These are phyloP conservation scores for Candida insectorum DNA, from an alignment of 805 yeast species.

Conservation along the genomic window DNA sequence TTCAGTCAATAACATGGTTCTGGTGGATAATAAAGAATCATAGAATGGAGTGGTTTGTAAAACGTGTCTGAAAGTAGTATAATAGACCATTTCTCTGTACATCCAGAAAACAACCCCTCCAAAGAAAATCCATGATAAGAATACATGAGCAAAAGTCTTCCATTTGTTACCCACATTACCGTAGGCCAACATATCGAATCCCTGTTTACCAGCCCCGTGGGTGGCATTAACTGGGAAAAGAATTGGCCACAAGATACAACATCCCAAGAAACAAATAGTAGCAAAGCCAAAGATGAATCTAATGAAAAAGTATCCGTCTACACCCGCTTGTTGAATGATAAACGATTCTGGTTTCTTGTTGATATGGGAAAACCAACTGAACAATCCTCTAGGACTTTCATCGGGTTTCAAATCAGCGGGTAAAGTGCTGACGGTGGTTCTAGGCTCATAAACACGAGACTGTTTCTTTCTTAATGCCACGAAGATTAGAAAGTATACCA, in stretches of 20 bases:
- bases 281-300: constrained; percentile 60
- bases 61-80: constrained; percentile 69
- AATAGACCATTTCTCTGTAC: constrained; percentile 72
- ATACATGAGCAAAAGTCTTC: constrained; percentile 71
- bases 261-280: constrained; percentile 49
- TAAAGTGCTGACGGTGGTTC: constrained; percentile 42
- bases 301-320: constrained; percentile 75
- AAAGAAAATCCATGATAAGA: constrained; percentile 70
- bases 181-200: constrained; percentile 64
- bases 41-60: constrained; percentile 70
- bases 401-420: constrained; percentile 45
- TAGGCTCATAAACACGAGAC: constrained; percentile 51
- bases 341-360: constrained; percentile 56
- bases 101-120: constrained; percentile 63
- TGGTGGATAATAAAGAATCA: constrained; percentile 64
- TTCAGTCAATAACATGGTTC: constrained; percentile 72
- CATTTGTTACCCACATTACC: constrained; percentile 61
- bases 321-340: constrained; percentile 64
- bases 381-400: constrained; percentile 41
- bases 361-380: constrained; percentile 54
- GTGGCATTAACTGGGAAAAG: constrained; percentile 74
- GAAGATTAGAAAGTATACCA: constrained; percentile 39
- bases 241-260: constrained; percentile 61
- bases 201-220: constrained; percentile 50
- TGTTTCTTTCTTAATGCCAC: constrained; percentile 40